These are phyloP conservation scores for Fusarium xylarioides DNA, from an alignment of 2,329 filamentous ascomycete genomes.

Conservation along the genomic window DNA sequence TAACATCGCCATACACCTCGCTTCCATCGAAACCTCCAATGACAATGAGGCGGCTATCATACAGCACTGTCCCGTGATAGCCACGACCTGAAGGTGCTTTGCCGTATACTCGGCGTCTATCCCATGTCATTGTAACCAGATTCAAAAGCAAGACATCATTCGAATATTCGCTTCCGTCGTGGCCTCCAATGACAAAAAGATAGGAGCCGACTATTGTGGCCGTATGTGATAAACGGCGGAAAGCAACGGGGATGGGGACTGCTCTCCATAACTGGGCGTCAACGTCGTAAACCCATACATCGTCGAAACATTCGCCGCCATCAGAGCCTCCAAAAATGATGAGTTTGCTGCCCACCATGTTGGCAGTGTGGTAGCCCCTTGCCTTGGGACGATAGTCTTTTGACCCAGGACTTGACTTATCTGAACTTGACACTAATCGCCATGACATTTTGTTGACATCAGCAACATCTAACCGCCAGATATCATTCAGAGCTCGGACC, in stretches of 20 bases:
- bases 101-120: conserved; percentile 71
- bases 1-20: conserved; percentile 74
- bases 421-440: conserved; percentile 67
- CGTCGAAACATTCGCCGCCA: conserved; percentile 76
- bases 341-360: conserved; percentile 76
- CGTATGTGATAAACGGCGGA: conserved; percentile 72
- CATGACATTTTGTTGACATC: conserved; percentile 74
- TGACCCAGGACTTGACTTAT: conserved; percentile 45
- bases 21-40: conserved; percentile 75
- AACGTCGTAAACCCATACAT: conserved; percentile 78
- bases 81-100: conserved; percentile 69
- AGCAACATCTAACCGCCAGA: conserved; percentile 76
- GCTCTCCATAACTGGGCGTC: conserved; percentile 68
- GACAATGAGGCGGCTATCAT: conserved; percentile 71
- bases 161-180: conserved; percentile 75
- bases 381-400: conserved; percentile 65
- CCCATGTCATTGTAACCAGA: conserved; percentile 79
- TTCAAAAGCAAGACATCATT: conserved; percentile 75
- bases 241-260: conserved; percentile 68
- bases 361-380: conserved; percentile 75
- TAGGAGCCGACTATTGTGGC: conserved; percentile 76
- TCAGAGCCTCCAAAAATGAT: conserved; percentile 77
- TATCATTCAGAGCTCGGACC: conserved; percentile 74
- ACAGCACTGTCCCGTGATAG: conserved; percentile 72
- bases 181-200: conserved; percentile 74